Evolutionary conservation across 2,329 filamentous ascomycete genomes (phyloP).

Genomic region (Orbilia brochopaga): DNA sequence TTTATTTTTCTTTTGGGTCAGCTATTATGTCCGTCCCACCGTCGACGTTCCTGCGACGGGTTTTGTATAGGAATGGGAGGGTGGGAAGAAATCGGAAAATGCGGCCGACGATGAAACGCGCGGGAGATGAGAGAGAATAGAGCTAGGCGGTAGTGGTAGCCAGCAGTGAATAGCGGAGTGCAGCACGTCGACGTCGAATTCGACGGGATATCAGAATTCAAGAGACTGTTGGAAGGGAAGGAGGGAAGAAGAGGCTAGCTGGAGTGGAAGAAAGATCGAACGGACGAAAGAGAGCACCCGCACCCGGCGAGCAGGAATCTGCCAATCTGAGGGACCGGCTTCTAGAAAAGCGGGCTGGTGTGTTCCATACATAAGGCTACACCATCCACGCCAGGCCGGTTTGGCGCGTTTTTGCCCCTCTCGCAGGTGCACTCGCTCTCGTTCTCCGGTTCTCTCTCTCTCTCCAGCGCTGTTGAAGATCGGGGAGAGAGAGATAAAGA

Average conservation of each 20-base stretch:
- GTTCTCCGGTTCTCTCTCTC: conserved; percentile 1
- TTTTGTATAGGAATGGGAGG: conserved; percentile 34
- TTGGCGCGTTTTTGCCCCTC: neutral
- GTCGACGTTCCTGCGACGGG: conserved; percentile 43
- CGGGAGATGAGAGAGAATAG: conserved; percentile 16
- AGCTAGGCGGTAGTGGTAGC: neutral
- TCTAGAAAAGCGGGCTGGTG: conserved; percentile 47
- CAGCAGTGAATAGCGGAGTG: neutral
- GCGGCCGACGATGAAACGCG: conserved; percentile 32
- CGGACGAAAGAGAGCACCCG: conserved; percentile 35
- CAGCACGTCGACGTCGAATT: neutral
- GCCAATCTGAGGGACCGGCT: conserved; percentile 25
- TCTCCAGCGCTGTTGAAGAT: conserved; percentile 14
- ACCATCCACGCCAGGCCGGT: conserved; percentile 31
- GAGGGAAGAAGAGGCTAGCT: conserved; percentile 8
- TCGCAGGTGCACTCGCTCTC: too few relatives aligned
- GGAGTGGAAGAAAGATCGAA: conserved; percentile 38
- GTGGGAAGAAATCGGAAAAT: conserved; percentile 28
- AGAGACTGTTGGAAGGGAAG: conserved; percentile 11
- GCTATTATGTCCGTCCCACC: conserved; percentile 42
- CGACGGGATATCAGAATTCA: neutral
- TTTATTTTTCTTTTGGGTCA: conserved; percentile 18
- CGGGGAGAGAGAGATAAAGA: neutral
- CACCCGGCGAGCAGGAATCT: conserved; percentile 35
- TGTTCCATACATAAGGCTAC: conserved; percentile 49